Conservation (phyloP, 2,329 filamentous ascomycete genomes). For the Penicillium sumatraense region DNA sequence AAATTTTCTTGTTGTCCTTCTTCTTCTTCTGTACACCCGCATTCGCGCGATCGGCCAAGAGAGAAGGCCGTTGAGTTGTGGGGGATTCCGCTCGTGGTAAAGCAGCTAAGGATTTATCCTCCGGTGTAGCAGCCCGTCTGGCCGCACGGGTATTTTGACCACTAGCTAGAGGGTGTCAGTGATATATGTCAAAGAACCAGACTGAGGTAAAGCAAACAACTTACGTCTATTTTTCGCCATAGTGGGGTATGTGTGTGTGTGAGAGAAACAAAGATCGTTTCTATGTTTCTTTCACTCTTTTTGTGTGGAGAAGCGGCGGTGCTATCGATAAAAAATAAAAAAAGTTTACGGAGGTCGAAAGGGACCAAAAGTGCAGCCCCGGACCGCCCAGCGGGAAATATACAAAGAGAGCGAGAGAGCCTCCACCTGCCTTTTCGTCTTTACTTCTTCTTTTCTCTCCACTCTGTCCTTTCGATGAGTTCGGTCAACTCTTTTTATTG, state of each 20-base stretch:
- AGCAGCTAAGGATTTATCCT: slow-evolving; percentile 55
- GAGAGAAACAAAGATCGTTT: too few relatives aligned
- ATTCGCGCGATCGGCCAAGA: slow-evolving; percentile 54
- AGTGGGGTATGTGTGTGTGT: slow-evolving; percentile 22
- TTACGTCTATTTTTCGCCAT: slow-evolving; percentile 48
- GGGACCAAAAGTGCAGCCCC: slow-evolving; percentile 32
- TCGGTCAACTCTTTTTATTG: not conserved
- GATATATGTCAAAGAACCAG: not conserved
- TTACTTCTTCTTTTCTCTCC: slow-evolving; percentile 8
- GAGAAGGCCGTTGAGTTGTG: slow-evolving; percentile 46
- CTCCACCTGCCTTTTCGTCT: slow-evolving; percentile 8
- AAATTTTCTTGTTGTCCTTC: slow-evolving; percentile 48
- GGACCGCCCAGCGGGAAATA: slow-evolving; percentile 16
- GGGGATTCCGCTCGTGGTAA: slow-evolving; percentile 47
- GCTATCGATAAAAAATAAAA: slow-evolving; percentile 44
- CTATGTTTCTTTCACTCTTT: slow-evolving; percentile 8
- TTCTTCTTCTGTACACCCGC: slow-evolving; percentile 60
- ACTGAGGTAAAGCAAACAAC: slow-evolving; percentile 13
- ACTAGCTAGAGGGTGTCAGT: slow-evolving; percentile 46
- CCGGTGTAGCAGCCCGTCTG: slow-evolving; percentile 60
- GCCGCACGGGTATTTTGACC: slow-evolving; percentile 63
- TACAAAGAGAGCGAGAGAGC: not conserved
- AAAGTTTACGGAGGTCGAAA: slow-evolving; percentile 31
- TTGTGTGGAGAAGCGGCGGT: slow-evolving; percentile 35
- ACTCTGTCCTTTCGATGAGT: not conserved